A percentile compares a stretch with the other conserved stretches of the same genome.
Conservation (phyloP, 805 yeast species). For the Kuraishia piskuri region DNA sequence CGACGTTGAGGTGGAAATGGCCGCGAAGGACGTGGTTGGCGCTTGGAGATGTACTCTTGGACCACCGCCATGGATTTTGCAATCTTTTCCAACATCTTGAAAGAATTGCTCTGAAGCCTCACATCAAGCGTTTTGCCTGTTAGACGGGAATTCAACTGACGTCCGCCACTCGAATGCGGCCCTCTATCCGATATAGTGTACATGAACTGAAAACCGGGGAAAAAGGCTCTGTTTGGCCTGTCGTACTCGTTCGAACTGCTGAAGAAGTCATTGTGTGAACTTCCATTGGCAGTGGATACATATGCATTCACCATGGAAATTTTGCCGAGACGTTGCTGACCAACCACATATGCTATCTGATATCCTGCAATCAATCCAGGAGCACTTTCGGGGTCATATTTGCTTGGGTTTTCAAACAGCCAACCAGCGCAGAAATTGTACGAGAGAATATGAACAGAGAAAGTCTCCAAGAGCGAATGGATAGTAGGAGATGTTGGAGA, state of each 20-base stretch:
- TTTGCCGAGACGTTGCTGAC: slow-evolving; percentile 55
- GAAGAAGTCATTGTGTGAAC: slow-evolving; percentile 38
- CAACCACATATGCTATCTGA: slow-evolving; percentile 59
- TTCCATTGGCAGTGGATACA: slow-evolving; percentile 62
- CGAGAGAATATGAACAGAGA: slow-evolving; percentile 49
- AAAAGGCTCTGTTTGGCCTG: slow-evolving; percentile 51
- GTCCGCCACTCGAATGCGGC: slow-evolving; percentile 17
- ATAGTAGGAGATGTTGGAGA: background rate
- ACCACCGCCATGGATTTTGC: slow-evolving; percentile 28
- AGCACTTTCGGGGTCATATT: slow-evolving; percentile 4
- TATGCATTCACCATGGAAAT: slow-evolving; percentile 63
- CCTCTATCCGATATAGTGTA: slow-evolving; percentile 21
- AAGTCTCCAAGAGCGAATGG: slow-evolving; percentile 22
- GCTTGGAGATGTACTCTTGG: background rate
- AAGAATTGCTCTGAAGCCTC: slow-evolving; percentile 47
- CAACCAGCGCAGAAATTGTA: slow-evolving; percentile 72
- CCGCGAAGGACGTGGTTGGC: background rate
- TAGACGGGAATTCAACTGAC: slow-evolving; percentile 38
- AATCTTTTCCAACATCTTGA: slow-evolving; percentile 44
- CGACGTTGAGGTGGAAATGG: background rate
- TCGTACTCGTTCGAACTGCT: slow-evolving; percentile 35
- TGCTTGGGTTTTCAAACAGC: slow-evolving; percentile 45
- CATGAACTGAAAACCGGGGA: slow-evolving; percentile 59
- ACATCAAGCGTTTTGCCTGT: slow-evolving; percentile 68
- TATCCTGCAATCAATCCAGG: slow-evolving; percentile 81